These are phyloP conservation scores for Chrysoporthe cubensis DNA, from an alignment of 2,329 filamentous ascomycete species.

Conservation along the genomic window DNA sequence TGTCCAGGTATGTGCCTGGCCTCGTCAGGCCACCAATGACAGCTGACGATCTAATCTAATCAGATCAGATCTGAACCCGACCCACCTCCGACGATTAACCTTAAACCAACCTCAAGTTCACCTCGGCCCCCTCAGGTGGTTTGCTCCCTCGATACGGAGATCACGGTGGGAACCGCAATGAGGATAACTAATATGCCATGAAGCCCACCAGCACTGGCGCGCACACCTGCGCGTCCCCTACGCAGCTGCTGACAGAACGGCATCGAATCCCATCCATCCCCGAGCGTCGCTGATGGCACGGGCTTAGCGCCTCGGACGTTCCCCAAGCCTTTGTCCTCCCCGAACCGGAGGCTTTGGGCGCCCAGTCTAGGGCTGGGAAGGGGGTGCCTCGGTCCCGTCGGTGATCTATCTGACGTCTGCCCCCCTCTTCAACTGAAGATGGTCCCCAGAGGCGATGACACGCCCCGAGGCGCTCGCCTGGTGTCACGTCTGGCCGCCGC, in stretches of 20 bases:
- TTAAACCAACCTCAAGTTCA: not conserved
- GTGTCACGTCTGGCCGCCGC: not conserved
- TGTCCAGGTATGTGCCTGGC: not conserved
- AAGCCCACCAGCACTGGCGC: too few species aligned
- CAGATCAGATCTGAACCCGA: not conserved
- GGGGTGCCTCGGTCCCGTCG: slow-evolving; percentile 15
- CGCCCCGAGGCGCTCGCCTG: not conserved
- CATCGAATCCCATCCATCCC: not conserved
- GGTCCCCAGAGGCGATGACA: too few species aligned
- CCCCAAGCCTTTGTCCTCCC: slow-evolving; percentile 32
- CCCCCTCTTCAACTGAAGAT: too few species aligned
- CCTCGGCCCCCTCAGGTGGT: not conserved
- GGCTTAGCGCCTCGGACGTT: slow-evolving; percentile 32
- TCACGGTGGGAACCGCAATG: not conserved
- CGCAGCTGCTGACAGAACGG: not conserved
- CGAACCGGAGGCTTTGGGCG: not conserved
- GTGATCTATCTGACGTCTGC: not conserved
- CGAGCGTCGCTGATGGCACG: not conserved
- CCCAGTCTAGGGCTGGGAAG: not conserved
- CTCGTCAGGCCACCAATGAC: slow-evolving; percentile 4
- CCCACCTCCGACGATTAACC: not conserved
- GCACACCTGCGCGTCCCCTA: not conserved
- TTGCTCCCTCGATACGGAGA: not conserved
- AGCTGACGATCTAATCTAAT: slow-evolving; percentile 30
- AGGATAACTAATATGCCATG: not conserved